Evolutionary conservation across 1,284 basidiomycete genomes (phyloP).

Genomic region (Xerocomus tenax): DNA sequence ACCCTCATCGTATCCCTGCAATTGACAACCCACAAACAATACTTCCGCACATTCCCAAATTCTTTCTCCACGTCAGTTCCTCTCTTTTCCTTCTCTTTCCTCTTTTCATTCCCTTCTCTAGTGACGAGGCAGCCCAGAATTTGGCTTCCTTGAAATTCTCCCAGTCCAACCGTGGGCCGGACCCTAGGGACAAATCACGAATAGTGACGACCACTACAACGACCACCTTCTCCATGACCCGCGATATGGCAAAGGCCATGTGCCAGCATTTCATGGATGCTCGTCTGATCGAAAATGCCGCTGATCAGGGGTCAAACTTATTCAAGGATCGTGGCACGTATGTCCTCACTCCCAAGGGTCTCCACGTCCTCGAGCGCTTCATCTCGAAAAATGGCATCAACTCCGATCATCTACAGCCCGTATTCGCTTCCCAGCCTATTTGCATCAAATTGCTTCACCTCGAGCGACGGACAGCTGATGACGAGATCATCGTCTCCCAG

Average conservation of each 20-base stretch:
- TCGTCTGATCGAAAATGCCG: conserved; percentile 92
- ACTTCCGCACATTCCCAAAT: conserved; percentile 91
- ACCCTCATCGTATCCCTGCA: conserved; percentile 92
- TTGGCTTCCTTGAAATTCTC: conserved; percentile 95
- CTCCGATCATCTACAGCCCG: conserved; percentile 82
- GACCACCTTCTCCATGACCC: conserved; percentile 98
- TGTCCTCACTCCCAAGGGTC: conserved; percentile 91
- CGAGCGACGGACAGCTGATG: conserved; percentile 84
- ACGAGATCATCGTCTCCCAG: conserved; percentile 95
- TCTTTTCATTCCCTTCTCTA: conserved; percentile 31
- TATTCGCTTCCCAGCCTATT: conserved; percentile 91
- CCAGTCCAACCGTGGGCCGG: conserved; percentile 95
- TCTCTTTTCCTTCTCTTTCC: conserved; percentile 7
- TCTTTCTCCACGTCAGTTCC: conserved; percentile 84
- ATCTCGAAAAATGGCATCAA: conserved; percentile 99
- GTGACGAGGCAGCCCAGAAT: conserved; percentile 92
- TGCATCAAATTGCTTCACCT: conserved; percentile 97
- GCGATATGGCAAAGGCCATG: conserved; percentile 99
- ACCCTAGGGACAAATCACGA: conserved; percentile 92
- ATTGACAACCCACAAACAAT: conserved; percentile 84
- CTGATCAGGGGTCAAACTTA: conserved; percentile 75
- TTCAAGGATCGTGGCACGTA: conserved; percentile 99
- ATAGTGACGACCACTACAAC: conserved; percentile 99
- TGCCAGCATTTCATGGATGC: conserved; percentile 99
- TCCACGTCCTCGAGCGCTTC: conserved; percentile 97